phyloP scores from a whole-genome alignment of 1,139 yeast genomes.

The Geotrichum carabidarum region DNA sequence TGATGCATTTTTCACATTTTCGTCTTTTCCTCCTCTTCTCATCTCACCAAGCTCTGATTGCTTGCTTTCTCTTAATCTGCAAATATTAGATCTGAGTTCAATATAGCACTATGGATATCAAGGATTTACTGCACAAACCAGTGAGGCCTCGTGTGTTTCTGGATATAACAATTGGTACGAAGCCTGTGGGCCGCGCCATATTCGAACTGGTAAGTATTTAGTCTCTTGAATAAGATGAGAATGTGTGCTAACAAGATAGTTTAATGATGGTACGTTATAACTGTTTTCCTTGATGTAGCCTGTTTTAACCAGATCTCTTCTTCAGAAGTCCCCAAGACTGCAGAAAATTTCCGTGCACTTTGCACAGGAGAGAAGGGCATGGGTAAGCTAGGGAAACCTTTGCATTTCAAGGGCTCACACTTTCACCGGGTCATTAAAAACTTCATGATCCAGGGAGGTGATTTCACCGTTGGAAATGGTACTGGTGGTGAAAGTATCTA shows the following conservation, averaged over 20 bases:
- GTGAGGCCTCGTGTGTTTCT: constrained; percentile 57
- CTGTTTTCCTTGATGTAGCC: background rate
- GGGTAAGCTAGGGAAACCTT: constrained; percentile 58
- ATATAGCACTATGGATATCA: constrained; percentile 16
- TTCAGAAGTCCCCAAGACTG: constrained; percentile 71
- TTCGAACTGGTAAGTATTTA: constrained; percentile 49
- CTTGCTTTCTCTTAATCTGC: background rate
- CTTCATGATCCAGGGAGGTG: constrained; percentile 97
- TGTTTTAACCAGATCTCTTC: background rate
- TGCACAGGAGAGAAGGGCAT: constrained; percentile 86
- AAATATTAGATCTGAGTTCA: no score
- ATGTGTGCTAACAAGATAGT: background rate
- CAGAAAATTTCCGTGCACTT: constrained; percentile 85
- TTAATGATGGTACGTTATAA: background rate
- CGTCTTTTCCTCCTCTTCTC: background rate
- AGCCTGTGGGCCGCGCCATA: constrained; percentile 63
- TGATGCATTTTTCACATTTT: background rate
- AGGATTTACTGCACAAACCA: constrained; percentile 18
- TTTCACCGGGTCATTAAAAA: constrained; percentile 87
- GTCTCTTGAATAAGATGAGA: background rate
- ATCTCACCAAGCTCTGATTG: background rate
- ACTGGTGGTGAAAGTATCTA: constrained; percentile 94
- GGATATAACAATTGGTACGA: constrained; percentile 66
- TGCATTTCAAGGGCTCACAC: constrained; percentile 68
- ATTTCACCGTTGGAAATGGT: constrained; percentile 82